A percentile compares a stretch with the other conserved stretches of the same genome.
These are phyloP conservation scores for Acacia crassicarpa DNA, from an alignment of 306 rosid species.

Conservation along the genomic window DNA sequence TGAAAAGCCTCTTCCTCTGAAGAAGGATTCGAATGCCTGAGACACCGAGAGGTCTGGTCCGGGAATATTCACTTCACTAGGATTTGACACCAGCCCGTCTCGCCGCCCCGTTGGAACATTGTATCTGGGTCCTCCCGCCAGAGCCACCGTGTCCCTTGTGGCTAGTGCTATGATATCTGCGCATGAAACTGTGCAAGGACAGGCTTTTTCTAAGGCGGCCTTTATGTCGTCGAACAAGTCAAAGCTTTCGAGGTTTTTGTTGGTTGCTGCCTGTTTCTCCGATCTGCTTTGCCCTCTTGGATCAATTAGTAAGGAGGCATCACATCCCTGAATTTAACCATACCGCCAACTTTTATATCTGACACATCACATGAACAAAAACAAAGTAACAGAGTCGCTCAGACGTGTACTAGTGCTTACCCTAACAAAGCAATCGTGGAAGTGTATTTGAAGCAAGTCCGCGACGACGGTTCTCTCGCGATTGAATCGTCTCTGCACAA, in stretches of 20 bases:
- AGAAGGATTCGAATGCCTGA: slow-evolving; percentile 35
- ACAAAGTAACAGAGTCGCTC: background rate
- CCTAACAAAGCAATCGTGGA: slow-evolving; percentile 61
- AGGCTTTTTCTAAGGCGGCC: slow-evolving; percentile 35
- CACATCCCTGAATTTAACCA: slow-evolving; percentile 47
- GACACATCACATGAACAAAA: background rate
- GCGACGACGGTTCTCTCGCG: slow-evolving; percentile 38
- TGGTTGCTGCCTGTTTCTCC: slow-evolving; percentile 44
- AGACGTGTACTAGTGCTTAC: slow-evolving; percentile 25
- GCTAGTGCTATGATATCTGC: slow-evolving; percentile 59
- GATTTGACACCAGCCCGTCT: slow-evolving; percentile 46
- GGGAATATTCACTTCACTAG: slow-evolving; percentile 33
- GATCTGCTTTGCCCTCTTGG: slow-evolving; percentile 27
- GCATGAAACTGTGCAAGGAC: slow-evolving; percentile 58
- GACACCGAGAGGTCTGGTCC: slow-evolving; percentile 35
- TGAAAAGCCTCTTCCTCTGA: slow-evolving; percentile 34
- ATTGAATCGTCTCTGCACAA: slow-evolving; percentile 38
- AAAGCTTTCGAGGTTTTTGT: slow-evolving; percentile 38
- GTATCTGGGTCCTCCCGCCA: slow-evolving; percentile 47
- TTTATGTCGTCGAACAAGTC: slow-evolving; percentile 55
- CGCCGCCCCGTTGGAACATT: slow-evolving; percentile 43
- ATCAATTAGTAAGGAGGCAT: slow-evolving; percentile 58
- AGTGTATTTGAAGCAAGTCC: slow-evolving; percentile 60
- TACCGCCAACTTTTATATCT: background rate
- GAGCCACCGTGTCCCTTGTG: slow-evolving; percentile 47